These are phyloP conservation scores for Saposhnikovia divaricata DNA, from an alignment of 129 eudicot genomes.

Conservation along the genomic window DNA sequence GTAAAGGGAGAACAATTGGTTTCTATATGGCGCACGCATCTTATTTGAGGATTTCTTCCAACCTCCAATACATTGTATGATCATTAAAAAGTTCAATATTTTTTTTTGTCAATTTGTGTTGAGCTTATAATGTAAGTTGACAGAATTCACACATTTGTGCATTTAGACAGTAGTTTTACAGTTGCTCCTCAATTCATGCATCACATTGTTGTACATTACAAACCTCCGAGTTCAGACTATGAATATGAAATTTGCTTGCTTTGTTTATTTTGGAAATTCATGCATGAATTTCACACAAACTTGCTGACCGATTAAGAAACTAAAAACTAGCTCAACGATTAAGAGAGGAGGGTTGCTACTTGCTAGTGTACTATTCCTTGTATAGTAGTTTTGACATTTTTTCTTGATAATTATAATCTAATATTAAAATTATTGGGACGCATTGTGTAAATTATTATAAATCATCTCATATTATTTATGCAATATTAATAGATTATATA, in stretches of 20 bases:
- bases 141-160: background rate
- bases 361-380: too few relatives aligned
- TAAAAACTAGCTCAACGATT: too few relatives aligned
- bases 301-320: too few relatives aligned
- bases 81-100: background rate
- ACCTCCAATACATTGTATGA: background rate
- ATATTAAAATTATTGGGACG: too few relatives aligned
- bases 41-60: background rate
- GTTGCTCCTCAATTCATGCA: background rate
- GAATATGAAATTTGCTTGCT: background rate
- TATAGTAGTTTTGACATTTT: too few relatives aligned
- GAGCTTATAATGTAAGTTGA: background rate
- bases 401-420: background rate
- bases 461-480: too few relatives aligned
- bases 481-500: too few relatives aligned
- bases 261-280: background rate
- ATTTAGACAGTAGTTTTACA: background rate
- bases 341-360: too few relatives aligned
- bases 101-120: background rate
- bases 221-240: background rate
- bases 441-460: too few relatives aligned
- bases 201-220: background rate
- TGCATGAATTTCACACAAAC: background rate
- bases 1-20: slow-evolving; percentile 13
- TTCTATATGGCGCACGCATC: background rate